Conservation (phyloP, 140 eudicot genomes). For the Erigeron philadelphicus region DNA sequence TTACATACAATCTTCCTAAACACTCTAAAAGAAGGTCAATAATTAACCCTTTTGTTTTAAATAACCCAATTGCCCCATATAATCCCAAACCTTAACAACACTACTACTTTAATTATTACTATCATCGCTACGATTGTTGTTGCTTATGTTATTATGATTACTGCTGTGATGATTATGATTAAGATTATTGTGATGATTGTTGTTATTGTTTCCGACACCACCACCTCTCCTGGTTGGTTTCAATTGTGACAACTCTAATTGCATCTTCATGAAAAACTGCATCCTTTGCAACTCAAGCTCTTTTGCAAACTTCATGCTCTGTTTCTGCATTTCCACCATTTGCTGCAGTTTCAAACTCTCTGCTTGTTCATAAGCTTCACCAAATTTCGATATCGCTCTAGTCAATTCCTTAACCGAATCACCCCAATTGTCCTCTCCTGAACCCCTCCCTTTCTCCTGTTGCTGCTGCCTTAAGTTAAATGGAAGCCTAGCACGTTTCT, state of each 20-base stretch:
- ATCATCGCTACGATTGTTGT: conserved; percentile 35
- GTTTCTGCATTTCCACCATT: conserved; percentile 92
- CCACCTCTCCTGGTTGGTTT: conserved; percentile 35
- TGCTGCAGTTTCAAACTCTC: conserved; percentile 79
- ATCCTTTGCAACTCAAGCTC: conserved; percentile 88
- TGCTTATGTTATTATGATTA: conserved; percentile 29
- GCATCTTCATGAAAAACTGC: conserved; percentile 83
- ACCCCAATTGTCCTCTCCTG: conserved; percentile 50
- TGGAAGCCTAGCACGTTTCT: conserved; percentile 44
- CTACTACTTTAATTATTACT: conserved; percentile 37
- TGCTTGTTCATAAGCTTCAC: conserved; percentile 76
- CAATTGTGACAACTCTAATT: conserved; percentile 67
- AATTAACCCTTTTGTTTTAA: conserved; percentile 21
- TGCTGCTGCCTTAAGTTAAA: conserved; percentile 26
- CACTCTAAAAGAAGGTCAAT: conserved; percentile 27
- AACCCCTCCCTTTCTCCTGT: conserved; percentile 29
- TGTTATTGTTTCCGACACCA: conserved; percentile 31
- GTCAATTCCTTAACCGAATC: conserved; percentile 75
- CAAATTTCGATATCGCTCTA: conserved; percentile 61
- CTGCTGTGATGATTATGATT: conserved; percentile 38
- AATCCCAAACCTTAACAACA: conserved; percentile 21
- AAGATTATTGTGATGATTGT: conserved; percentile 28
- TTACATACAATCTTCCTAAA: conserved; percentile 38
- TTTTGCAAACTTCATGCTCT: conserved; percentile 85
- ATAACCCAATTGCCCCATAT: conserved; percentile 28